phyloP scores from a whole-genome alignment of 2,329 filamentous ascomycete species.

The Verticillium longisporum region DNA sequence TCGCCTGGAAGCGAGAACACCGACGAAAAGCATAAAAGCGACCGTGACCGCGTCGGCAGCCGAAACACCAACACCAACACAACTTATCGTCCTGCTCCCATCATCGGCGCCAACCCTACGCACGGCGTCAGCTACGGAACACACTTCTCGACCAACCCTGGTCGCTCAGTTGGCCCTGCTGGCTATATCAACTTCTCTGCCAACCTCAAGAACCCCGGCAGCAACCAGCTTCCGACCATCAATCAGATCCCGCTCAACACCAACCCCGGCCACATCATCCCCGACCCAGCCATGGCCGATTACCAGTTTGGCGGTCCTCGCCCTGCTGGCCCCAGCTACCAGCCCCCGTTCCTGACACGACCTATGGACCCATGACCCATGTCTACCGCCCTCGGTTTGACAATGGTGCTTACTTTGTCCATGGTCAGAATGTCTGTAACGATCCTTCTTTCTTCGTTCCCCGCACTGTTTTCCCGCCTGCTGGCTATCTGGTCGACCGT shows the following conservation, averaged over 20 bases:
- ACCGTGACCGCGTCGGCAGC: background rate
- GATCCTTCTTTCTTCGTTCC: constrained; percentile 19
- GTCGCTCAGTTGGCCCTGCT: background rate
- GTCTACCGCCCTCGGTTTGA: constrained; percentile 50
- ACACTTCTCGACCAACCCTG: background rate
- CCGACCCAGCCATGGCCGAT: constrained; percentile 23
- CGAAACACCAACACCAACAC: background rate
- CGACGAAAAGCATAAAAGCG: background rate
- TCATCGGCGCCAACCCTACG: background rate
- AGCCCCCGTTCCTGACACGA: constrained; percentile 52
- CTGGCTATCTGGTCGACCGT: background rate
- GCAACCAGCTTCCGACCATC: background rate
- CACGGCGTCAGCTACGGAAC: background rate
- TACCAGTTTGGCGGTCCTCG: constrained; percentile 37
- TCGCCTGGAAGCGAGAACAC: background rate
- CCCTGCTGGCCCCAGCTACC: constrained; percentile 41
- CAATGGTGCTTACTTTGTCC: constrained; percentile 18
- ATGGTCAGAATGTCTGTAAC: constrained; percentile 21
- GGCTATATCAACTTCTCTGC: background rate
- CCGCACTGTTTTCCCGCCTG: constrained; percentile 3
- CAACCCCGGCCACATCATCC: background rate
- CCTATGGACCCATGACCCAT: constrained; percentile 47
- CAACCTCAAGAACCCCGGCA: background rate
- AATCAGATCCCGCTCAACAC: background rate
- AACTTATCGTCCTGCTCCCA: background rate